Evolutionary conservation across 495 filamentous ascomycete species (phyloP), one percentile per base, ranked within the genome.

Genomic region (Penicillium coffeae): DNA sequence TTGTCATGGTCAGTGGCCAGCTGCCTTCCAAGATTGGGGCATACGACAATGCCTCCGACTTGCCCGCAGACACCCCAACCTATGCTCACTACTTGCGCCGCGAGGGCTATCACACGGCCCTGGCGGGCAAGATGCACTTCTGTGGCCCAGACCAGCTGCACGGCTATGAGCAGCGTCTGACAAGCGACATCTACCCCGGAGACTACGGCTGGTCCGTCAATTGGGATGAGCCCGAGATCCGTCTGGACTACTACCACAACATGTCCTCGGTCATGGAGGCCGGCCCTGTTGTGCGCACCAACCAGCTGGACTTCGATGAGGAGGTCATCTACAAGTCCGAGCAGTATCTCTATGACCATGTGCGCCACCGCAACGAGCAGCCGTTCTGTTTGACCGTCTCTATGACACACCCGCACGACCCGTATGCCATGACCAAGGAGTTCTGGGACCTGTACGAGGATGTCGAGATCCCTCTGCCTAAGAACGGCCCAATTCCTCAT

Each of bases 61-160:
- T 95, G 48, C 76, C 79, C 21, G 81, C 81, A 43, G 88, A 92
- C 49, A 76, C 82, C 21, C 89, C 88, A 3, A 95, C 89, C 2
- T 94, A 91, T 63, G 88, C 89, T 4, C 89, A 95, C 58, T 92
- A 94, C 64, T 73, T 95, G 36, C 87, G 89, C n/a, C 72, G 76
- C 13, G 80, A 85, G 58, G 88, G 87, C 37, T 95, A 95, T 59
- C 85, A 94, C 68, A 93, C 89, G n/a, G 84, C 83, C 3, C 69
- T 95, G 52, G 88, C 89, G 0, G 89, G 89, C 45, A 95, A 95
- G 76, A 95, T 95, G 89, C 89, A 95, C 64, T 95, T 95, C 66
- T 87, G 90, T 47, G 89, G 89, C 38, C 75, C 76, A 1, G 89
- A 95, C 58, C 89, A 95, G 69, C 75, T 94, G 43, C 89, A 95